phyloP scores from a whole-genome alignment of 2,329 filamentous ascomycete genomes.

The Trichophyton equinum region DNA sequence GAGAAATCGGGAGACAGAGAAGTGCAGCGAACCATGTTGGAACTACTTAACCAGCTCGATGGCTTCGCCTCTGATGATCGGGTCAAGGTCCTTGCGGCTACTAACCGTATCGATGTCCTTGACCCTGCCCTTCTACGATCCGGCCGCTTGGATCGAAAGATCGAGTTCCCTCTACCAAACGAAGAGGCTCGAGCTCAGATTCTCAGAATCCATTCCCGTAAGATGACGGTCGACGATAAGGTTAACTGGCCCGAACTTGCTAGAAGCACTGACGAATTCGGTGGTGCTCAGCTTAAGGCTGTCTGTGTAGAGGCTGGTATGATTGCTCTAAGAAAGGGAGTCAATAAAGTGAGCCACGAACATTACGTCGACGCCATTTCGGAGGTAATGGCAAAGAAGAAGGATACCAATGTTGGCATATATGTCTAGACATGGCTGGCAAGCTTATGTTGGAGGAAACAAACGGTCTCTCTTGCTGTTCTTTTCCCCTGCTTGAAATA shows the following conservation, averaged over 20 bases:
- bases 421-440: slow-evolving; percentile 24
- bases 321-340: slow-evolving; percentile 89
- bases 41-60: slow-evolving; percentile 94
- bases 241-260: slow-evolving; percentile 96
- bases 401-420: slow-evolving; percentile 50
- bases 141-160: slow-evolving; percentile 88
- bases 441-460: slow-evolving; percentile 2
- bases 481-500: not conserved
- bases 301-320: slow-evolving; percentile 98
- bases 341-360: slow-evolving; percentile 94
- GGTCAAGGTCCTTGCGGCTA: slow-evolving; percentile 91
- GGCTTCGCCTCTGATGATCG: slow-evolving; percentile 94
- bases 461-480: not conserved
- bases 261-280: slow-evolving; percentile 95
- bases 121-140: slow-evolving; percentile 85
- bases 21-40: slow-evolving; percentile 97
- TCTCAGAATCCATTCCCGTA: slow-evolving; percentile 89
- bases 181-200: slow-evolving; percentile 97
- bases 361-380: slow-evolving; percentile 98
- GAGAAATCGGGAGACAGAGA: slow-evolving; percentile 97
- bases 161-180: slow-evolving; percentile 95
- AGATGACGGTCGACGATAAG: slow-evolving; percentile 88
- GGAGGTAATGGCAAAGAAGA: slow-evolving; percentile 83
- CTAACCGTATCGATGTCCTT: slow-evolving; percentile 86
- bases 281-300: slow-evolving; percentile 92